Base-by-base conservation (phyloP, 352 stramenopile genomes). In the Phytophthora hibernalis region DNA sequence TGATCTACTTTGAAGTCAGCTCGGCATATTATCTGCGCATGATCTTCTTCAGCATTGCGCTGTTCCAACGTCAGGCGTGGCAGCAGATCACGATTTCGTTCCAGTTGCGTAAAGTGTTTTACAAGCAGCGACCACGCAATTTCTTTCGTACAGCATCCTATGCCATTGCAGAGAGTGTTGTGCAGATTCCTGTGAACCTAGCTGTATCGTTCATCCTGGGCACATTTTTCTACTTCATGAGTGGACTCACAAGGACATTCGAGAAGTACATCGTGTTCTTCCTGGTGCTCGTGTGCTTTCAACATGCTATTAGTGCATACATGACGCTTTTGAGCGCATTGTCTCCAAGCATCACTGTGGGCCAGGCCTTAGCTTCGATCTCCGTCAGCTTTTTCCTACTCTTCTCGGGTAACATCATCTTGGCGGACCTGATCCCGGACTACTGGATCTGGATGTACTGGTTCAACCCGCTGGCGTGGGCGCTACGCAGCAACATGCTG, bases 151-250 rank as follows among this genome's bases (percentile, higher is more conserved):
- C 91, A 8, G 74, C 74, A 9, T 89, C 87, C 20, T 97, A 97
- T 53, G 68, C 89, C 15, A 83, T 97, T 48, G 90, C 81, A 0
- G 73, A 83, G 38, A 77, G 60, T 54, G 53, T 89, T 5, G 73
- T 92, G 22, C 76, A 85, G 66, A 72, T 87, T 15, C 72, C 84
- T 18, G 77, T 91, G 38, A 81, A 84, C 72, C 81, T 97, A 65
- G 75, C 81, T 2, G 91, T 88, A 0, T 71, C 77, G 31, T 79
- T 86, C 30, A 65, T 86, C 30, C 33, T 83, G 15, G 79, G 91
- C 64, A 82, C 90, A 12, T 80, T 86, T 69, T 86, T 89, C 62
- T 98, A 98, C 76, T 98, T 91, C 56, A 95, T 97, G 83, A 92
- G 92, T 65, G 90, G 89, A 2, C 68, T 97, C 33, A 82, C 72